Evolutionary conservation across 306 rosid species (phyloP).

Genomic region (Prunus padus): DNA sequence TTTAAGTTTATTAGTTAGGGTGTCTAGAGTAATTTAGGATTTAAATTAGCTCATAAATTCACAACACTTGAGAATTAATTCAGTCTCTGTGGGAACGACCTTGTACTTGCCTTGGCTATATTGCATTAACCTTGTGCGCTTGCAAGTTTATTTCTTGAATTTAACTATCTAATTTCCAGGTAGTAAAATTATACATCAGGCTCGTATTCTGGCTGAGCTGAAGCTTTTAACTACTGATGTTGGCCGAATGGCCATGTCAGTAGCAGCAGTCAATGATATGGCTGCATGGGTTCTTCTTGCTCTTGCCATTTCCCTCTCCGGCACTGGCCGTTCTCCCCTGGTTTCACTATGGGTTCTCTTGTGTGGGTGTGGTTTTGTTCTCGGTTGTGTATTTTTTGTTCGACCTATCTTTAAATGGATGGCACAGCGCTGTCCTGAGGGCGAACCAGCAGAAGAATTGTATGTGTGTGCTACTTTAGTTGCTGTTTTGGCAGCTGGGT

Average conservation of each 20-base stretch:
- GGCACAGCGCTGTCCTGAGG: slow-evolving; percentile 60
- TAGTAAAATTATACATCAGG: too few species aligned
- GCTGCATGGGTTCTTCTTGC: slow-evolving; percentile 96
- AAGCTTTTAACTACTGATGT: slow-evolving; percentile 80
- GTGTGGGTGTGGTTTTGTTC: slow-evolving; percentile 56
- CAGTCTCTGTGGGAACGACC: too few species aligned
- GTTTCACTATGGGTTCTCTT: slow-evolving; percentile 79
- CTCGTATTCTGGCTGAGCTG: slow-evolving; percentile 82
- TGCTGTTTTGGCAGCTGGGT: slow-evolving; percentile 77
- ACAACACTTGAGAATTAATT: too few species aligned
- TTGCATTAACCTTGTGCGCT: too few species aligned
- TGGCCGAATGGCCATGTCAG: slow-evolving; percentile 88
- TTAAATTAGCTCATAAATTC: too few species aligned
- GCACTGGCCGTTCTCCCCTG: slow-evolving; percentile 59
- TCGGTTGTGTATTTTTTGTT: slow-evolving; percentile 33
- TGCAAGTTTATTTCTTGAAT: too few species aligned
- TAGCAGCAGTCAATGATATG: slow-evolving; percentile 89
- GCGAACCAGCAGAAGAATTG: slow-evolving; percentile 67
- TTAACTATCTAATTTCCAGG: too few species aligned
- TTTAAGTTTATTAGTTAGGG: too few species aligned
- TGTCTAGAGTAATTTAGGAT: too few species aligned
- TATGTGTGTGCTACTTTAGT: slow-evolving; percentile 65
- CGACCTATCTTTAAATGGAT: slow-evolving; percentile 71
- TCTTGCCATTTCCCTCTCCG: slow-evolving; percentile 82
- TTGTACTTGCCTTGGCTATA: too few species aligned